A percentile compares a stretch with the other conserved stretches of the same genome.
These are phyloP conservation scores for Aspergillus sp. DNA, from an alignment of 2,329 filamentous ascomycete genomes.

Conservation along the genomic window DNA sequence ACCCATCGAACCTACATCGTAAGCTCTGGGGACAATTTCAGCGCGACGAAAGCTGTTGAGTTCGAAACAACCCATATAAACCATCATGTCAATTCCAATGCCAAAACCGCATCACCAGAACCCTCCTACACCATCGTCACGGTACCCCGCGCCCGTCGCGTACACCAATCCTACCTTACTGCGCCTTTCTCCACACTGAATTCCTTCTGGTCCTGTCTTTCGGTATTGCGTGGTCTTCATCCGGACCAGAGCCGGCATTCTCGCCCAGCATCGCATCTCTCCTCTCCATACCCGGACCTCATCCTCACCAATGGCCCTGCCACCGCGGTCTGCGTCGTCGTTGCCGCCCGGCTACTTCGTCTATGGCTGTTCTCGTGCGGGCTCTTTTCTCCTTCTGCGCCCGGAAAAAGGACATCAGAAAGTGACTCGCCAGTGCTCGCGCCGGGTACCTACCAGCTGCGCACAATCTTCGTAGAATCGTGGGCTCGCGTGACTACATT, in stretches of 20 bases:
- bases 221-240: conserved; percentile 52
- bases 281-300: conserved; percentile 63
- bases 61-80: conserved; percentile 56
- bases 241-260: conserved; percentile 37
- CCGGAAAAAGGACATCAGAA: neutral
- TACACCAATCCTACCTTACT: conserved; percentile 78
- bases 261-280: conserved; percentile 22
- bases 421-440: conserved; percentile 13
- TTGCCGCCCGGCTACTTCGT: conserved; percentile 59
- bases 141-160: conserved; percentile 73
- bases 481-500: conserved; percentile 83
- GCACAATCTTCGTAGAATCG: conserved; percentile 84
- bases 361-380: conserved; percentile 44
- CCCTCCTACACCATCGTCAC: conserved; percentile 62
- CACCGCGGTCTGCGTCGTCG: conserved; percentile 75
- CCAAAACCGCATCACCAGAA: conserved; percentile 3
- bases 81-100: conserved; percentile 12
- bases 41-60: conserved; percentile 61
- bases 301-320: conserved; percentile 88
- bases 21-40: conserved; percentile 74
- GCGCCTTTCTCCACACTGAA: conserved; percentile 68
- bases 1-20: conserved; percentile 78
- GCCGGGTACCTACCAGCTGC: conserved; percentile 58
- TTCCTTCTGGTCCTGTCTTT: conserved; percentile 65
- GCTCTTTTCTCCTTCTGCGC: conserved; percentile 14